A percentile compares a stretch with the other conserved stretches of the same genome.
These are phyloP conservation scores for Phanerochaete carnosa DNA, from an alignment of 768 basidiomycete species.

Conservation along the genomic window DNA sequence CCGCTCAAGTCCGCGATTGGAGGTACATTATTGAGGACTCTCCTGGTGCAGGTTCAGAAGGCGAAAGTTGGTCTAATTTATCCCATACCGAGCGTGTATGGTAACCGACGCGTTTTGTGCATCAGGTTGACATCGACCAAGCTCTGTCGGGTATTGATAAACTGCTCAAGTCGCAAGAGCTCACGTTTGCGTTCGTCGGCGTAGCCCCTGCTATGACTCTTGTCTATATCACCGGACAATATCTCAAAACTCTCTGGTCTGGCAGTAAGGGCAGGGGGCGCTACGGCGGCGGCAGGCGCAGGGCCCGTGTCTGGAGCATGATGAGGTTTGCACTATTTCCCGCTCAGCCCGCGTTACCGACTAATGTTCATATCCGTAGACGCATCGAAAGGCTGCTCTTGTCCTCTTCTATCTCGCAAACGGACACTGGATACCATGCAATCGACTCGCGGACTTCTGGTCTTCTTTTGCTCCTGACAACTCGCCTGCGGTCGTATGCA, in stretches of 20 bases:
- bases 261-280: slow-evolving; percentile 45
- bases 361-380: slow-evolving; percentile 27
- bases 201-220: slow-evolving; percentile 87
- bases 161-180: slow-evolving; percentile 87
- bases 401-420: slow-evolving; percentile 15
- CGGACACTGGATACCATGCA: slow-evolving; percentile 33
- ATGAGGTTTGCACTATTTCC: slow-evolving; percentile 48
- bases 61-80: slow-evolving; percentile 64
- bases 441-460: slow-evolving; percentile 66
- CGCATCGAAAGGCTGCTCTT: slow-evolving; percentile 69
- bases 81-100: neutral
- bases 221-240: slow-evolving; percentile 64
- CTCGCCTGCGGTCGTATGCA: slow-evolving; percentile 63
- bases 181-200: slow-evolving; percentile 96
- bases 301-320: slow-evolving; percentile 62
- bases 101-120: too few species aligned
- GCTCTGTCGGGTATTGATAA: slow-evolving; percentile 90
- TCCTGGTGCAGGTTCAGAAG: slow-evolving; percentile 94
- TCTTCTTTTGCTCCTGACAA: slow-evolving; percentile 67
- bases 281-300: slow-evolving; percentile 55
- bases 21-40: slow-evolving; percentile 78
- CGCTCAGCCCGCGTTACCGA: neutral
- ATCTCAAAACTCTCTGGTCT: slow-evolving; percentile 45
- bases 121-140: slow-evolving; percentile 87
- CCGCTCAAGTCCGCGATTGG: slow-evolving; percentile 78